Evolutionary conservation across 1,139 yeast genomes (phyloP).

Genomic region (Scheffersomyces titani): DNA sequence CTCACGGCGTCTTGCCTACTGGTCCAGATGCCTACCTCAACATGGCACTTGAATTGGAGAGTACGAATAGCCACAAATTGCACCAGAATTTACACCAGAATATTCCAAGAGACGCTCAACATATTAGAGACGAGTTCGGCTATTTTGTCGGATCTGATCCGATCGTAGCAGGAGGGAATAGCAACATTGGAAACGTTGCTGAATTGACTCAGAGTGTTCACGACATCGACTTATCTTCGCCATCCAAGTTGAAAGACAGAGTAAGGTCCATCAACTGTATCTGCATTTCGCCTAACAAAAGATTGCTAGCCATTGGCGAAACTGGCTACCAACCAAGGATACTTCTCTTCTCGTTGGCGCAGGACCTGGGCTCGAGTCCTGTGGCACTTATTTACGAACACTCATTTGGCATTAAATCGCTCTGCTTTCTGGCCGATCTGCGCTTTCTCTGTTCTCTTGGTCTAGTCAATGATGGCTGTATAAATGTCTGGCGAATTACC

Average conservation of each 20-base stretch:
- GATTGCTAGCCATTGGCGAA: slow-evolving; percentile 65
- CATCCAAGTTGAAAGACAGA: slow-evolving; percentile 41
- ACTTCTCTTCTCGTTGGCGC: slow-evolving; percentile 58
- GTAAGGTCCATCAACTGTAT: slow-evolving; percentile 58
- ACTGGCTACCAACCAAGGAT: slow-evolving; percentile 67
- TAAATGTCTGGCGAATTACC: slow-evolving; percentile 57
- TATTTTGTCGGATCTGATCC: slow-evolving; percentile 30
- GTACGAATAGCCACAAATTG: not conserved
- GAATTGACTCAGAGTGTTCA: slow-evolving; percentile 1
- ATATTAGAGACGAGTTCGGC: slow-evolving; percentile 34
- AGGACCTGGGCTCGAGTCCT: slow-evolving; percentile 47
- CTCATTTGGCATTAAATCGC: slow-evolving; percentile 56
- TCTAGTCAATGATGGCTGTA: slow-evolving; percentile 61
- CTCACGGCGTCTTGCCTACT: slow-evolving; percentile 6
- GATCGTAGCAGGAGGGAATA: slow-evolving; percentile 19
- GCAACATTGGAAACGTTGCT: not conserved
- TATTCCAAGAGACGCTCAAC: not conserved
- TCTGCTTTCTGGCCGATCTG: slow-evolving; percentile 63
- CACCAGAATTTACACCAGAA: slow-evolving; percentile 5
- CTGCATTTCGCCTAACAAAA: slow-evolving; percentile 55
- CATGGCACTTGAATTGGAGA: slow-evolving; percentile 17
- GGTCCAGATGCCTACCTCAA: slow-evolving; percentile 35
- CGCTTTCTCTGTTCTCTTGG: slow-evolving; percentile 60
- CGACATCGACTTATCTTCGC: slow-evolving; percentile 17
- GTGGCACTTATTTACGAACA: slow-evolving; percentile 59